phyloP scores from a whole-genome alignment of 176 grass and related monocot genomes.

The Saccharum spontaneum region DNA sequence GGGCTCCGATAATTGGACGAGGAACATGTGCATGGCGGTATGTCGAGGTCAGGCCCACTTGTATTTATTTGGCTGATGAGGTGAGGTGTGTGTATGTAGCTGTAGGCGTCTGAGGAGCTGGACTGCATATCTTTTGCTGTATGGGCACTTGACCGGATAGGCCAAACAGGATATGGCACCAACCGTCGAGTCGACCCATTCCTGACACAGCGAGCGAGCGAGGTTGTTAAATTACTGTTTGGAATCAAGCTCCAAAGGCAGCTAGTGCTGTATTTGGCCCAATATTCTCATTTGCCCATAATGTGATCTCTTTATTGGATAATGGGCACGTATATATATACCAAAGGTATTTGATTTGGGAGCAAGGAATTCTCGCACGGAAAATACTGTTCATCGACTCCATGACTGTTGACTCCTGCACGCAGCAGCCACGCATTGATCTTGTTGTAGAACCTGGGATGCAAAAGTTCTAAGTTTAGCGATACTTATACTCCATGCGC shows the following conservation, averaged over 20 bases:
- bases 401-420: neutral
- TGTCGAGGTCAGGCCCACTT: too few relatives aligned
- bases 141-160: conserved; percentile 19
- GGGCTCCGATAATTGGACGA: conserved; percentile 19
- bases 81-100: neutral
- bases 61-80: neutral
- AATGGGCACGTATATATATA: neutral
- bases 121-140: neutral
- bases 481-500: too few relatives aligned
- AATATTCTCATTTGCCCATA: neutral
- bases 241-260: neutral
- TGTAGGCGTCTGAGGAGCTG: neutral
- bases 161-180: conserved; percentile 5
- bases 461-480: neutral
- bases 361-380: neutral
- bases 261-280: neutral
- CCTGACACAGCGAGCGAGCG: neutral
- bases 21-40: neutral
- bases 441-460: neutral
- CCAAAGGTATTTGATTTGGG: neutral
- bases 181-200: conserved; percentile 10
- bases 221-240: neutral
- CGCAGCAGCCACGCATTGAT: too few relatives aligned
- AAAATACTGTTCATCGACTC: neutral
- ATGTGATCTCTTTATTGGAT: neutral